Evolutionary conservation across 257 asterid genomes (phyloP).

Genomic region (Asclepias syriaca): DNA sequence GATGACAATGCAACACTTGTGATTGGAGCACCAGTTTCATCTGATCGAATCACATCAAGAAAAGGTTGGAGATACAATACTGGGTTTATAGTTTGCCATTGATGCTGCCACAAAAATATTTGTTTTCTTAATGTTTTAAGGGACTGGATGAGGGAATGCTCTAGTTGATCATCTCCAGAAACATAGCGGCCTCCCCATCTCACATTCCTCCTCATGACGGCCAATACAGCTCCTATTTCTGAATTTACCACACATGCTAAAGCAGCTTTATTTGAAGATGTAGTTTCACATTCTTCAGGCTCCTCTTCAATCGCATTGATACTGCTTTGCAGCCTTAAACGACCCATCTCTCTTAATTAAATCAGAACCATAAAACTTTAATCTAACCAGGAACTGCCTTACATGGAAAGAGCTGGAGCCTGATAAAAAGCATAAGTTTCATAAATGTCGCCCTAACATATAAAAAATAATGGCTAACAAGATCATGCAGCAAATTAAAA

Average conservation of each 20-base stretch:
- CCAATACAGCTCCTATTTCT: slow-evolving; percentile 91
- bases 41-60: slow-evolving; percentile 86
- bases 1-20: slow-evolving; percentile 90
- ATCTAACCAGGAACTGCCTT: slow-evolving; percentile 19
- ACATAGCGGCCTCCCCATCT: slow-evolving; percentile 98
- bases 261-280: slow-evolving; percentile 56
- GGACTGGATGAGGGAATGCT: slow-evolving; percentile 87
- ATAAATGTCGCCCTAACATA: background rate
- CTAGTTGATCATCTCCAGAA: slow-evolving; percentile 93
- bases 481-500: background rate
- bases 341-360: slow-evolving; percentile 53
- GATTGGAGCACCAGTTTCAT: slow-evolving; percentile 95
- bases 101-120: slow-evolving; percentile 75
- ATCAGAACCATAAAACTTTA: slow-evolving; percentile 21
- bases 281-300: slow-evolving; percentile 77
- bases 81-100: slow-evolving; percentile 78
- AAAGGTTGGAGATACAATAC: slow-evolving; percentile 90
- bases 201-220: slow-evolving; percentile 96
- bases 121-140: slow-evolving; percentile 76
- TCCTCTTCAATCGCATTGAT: slow-evolving; percentile 93
- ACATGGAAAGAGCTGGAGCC: slow-evolving; percentile 20
- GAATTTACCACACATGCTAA: slow-evolving; percentile 80
- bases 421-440: slow-evolving; percentile 16
- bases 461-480: background rate
- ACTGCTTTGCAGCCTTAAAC: slow-evolving; percentile 69